Conservation (phyloP, 768 basidiomycete species). For the Lentinula guzmanii region DNA sequence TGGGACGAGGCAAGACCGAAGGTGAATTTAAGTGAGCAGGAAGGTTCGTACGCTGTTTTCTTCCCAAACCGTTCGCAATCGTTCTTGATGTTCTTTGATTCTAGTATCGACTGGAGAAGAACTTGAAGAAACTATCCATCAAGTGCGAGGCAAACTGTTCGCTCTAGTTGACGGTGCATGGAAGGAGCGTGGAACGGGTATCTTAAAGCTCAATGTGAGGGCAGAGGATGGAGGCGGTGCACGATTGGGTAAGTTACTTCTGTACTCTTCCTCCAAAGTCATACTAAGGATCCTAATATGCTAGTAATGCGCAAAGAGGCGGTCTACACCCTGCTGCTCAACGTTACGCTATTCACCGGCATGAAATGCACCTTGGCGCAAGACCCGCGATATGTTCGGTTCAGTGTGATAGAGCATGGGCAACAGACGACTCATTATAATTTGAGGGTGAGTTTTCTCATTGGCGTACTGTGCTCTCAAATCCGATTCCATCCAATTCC, state of each 20-base stretch:
- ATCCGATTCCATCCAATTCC: slow-evolving; percentile 14
- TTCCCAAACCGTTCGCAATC: background rate
- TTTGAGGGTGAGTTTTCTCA: slow-evolving; percentile 50
- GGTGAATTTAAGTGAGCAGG: slow-evolving; percentile 58
- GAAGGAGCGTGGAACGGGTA: slow-evolving; percentile 76
- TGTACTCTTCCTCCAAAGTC: background rate
- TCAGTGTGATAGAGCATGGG: slow-evolving; percentile 64
- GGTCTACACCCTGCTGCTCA: slow-evolving; percentile 67
- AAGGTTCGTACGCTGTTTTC: slow-evolving; percentile 32
- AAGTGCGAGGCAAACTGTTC: slow-evolving; percentile 75
- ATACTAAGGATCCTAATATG: slow-evolving; percentile 5
- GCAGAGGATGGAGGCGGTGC: slow-evolving; percentile 59
- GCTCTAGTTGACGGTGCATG: slow-evolving; percentile 54
- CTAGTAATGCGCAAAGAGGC: slow-evolving; percentile 86
- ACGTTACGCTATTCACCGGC: slow-evolving; percentile 70
- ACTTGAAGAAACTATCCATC: slow-evolving; percentile 71
- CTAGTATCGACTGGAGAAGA: slow-evolving; percentile 76
- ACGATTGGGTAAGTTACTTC: slow-evolving; percentile 49
- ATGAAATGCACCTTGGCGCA: slow-evolving; percentile 71
- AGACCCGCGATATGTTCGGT: slow-evolving; percentile 74
- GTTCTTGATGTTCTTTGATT: background rate
- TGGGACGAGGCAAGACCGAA: slow-evolving; percentile 21
- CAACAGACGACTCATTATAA: slow-evolving; percentile 60
- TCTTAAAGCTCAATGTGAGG: slow-evolving; percentile 64
- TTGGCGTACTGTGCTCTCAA: slow-evolving; percentile 7